Percentiles rank a stretch among this genome's conserved stretches.
phyloP scores from a whole-genome alignment of 2,329 filamentous ascomycete genomes.

The Diaporthe sp. region DNA sequence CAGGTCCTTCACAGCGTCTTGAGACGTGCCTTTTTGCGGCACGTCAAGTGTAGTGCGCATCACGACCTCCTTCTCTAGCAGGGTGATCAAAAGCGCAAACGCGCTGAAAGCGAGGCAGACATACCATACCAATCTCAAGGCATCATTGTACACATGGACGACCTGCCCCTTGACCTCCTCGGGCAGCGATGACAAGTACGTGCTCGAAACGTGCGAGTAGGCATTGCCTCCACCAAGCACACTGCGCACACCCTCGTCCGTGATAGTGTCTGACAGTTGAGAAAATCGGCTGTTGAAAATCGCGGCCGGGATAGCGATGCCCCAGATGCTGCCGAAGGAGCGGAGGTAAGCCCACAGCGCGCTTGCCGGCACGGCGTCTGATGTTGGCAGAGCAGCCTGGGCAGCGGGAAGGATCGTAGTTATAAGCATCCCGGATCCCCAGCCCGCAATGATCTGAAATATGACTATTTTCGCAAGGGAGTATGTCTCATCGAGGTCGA shows the following conservation, averaged over 20 bases:
- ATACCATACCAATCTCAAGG: slow-evolving; percentile 30
- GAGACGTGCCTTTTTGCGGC: neutral
- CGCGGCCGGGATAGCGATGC: slow-evolving; percentile 59
- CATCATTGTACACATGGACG: slow-evolving; percentile 42
- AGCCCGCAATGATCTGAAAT: slow-evolving; percentile 56
- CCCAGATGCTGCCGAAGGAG: slow-evolving; percentile 60
- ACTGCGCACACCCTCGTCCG: slow-evolving; percentile 41
- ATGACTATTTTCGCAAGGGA: slow-evolving; percentile 54
- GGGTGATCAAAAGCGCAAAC: slow-evolving; percentile 11
- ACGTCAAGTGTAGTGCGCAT: slow-evolving; percentile 35
- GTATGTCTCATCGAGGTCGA: slow-evolving; percentile 53
- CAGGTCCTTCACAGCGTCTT: neutral
- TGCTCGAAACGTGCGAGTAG: slow-evolving; percentile 48
- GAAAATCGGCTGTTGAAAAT: slow-evolving; percentile 54
- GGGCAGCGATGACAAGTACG: slow-evolving; percentile 46
- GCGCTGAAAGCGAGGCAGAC: slow-evolving; percentile 35
- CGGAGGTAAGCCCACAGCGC: slow-evolving; percentile 60
- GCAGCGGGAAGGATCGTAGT: slow-evolving; percentile 60
- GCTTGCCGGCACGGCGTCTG: slow-evolving; percentile 54
- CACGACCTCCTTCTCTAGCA: slow-evolving; percentile 32
- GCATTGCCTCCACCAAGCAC: slow-evolving; percentile 47
- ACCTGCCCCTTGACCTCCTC: slow-evolving; percentile 44
- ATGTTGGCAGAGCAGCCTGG: slow-evolving; percentile 54
- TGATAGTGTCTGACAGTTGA: slow-evolving; percentile 40
- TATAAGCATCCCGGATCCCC: slow-evolving; percentile 60